Conservation (phyloP, 306 rosid genomes). For the Cyclanthera cordifolia region DNA sequence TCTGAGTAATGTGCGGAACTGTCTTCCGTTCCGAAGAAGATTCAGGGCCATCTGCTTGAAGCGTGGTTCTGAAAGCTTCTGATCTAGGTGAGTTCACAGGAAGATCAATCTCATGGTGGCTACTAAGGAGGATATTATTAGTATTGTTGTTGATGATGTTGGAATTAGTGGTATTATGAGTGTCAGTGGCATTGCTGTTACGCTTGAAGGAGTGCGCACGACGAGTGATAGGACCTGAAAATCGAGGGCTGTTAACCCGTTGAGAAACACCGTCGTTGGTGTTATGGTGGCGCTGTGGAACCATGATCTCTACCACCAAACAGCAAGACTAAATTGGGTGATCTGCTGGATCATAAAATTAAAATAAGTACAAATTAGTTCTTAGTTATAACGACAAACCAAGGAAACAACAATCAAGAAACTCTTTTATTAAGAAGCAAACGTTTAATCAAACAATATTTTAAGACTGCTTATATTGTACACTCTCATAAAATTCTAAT, state of each 20-base stretch:
- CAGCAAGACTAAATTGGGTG: too few species aligned
- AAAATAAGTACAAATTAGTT: not conserved
- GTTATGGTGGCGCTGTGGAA: constrained; percentile 42
- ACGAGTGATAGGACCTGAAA: constrained; percentile 90
- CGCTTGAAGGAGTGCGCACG: constrained; percentile 96
- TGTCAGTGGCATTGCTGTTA: constrained; percentile 19
- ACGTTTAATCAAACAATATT: too few species aligned
- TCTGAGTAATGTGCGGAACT: constrained; percentile 40
- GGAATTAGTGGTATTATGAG: not conserved
- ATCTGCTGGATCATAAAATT: not conserved
- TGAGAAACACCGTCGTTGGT: constrained; percentile 68
- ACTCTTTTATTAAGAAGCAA: too few species aligned
- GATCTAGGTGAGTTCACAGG: constrained; percentile 62
- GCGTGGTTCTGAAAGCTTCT: constrained; percentile 28
- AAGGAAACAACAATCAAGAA: too few species aligned
- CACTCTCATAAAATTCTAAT: too few species aligned
- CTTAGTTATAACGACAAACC: not conserved
- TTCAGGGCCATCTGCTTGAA: constrained; percentile 36
- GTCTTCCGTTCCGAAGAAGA: constrained; percentile 39
- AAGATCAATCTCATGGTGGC: constrained; percentile 59
- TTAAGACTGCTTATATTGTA: too few species aligned
- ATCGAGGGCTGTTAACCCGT: constrained; percentile 82
- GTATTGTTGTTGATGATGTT: constrained; percentile 3
- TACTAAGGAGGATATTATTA: constrained; percentile 16
- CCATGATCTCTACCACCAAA: constrained; percentile 25